phyloP scores from a whole-genome alignment of 805 yeast genomes.

The Phaffomyces antillensis region DNA sequence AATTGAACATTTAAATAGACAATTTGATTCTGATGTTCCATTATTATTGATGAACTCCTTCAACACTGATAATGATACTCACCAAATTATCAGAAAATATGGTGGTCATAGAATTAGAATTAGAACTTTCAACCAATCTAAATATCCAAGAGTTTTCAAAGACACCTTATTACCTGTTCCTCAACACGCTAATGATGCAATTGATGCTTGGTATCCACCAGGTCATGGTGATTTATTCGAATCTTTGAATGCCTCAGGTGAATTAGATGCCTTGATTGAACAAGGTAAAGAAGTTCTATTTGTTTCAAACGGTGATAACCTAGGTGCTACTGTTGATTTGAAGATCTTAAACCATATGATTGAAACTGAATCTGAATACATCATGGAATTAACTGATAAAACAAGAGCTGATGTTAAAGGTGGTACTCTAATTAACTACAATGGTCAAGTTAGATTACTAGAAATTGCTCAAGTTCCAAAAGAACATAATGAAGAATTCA shows the following conservation, averaged over 20 bases:
- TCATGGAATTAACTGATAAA: constrained; percentile 98
- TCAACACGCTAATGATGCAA: constrained; percentile 57
- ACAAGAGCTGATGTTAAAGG: constrained; percentile 99
- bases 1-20: constrained; percentile 89
- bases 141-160: constrained; percentile 91
- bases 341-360: constrained; percentile 88
- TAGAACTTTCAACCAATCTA: constrained; percentile 95
- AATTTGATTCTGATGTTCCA: constrained; percentile 89
- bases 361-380: constrained; percentile 85
- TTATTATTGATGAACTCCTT: constrained; percentile 96
- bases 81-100: constrained; percentile 90
- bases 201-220: constrained; percentile 98
- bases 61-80: constrained; percentile 95
- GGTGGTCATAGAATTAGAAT: constrained; percentile 94
- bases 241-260: constrained; percentile 81
- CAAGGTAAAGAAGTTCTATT: constrained; percentile 94
- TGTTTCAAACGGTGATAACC: constrained; percentile 96
- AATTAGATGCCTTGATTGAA: constrained; percentile 78
- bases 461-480: constrained; percentile 99
- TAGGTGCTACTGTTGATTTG: constrained; percentile 96
- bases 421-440: constrained; percentile 95
- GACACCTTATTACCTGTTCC: constrained; percentile 97
- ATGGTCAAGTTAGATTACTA: constrained; percentile 86
- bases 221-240: constrained; percentile 99
- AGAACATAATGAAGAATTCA: constrained; percentile 96